Evolutionary conservation across 2,329 filamentous ascomycete genomes (phyloP).

Genomic region (Phialophora tarda): DNA sequence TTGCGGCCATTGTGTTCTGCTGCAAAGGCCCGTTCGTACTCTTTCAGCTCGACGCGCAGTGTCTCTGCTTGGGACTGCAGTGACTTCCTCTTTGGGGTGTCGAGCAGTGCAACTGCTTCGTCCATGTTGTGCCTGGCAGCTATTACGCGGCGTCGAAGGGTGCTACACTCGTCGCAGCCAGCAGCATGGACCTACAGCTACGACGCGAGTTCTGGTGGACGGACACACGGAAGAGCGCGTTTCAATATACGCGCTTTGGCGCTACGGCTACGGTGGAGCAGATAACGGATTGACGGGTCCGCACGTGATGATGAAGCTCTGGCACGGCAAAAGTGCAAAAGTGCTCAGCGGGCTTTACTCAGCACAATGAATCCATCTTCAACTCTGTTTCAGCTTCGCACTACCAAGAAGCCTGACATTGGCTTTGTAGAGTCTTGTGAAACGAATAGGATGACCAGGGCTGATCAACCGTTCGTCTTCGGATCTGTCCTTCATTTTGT

Average conservation of each 20-base stretch:
- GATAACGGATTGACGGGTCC: not conserved
- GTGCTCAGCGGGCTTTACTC: not conserved
- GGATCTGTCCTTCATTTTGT: constrained; percentile 2
- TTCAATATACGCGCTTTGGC: constrained; percentile 15
- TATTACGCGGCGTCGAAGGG: not conserved
- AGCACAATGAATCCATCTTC: not conserved
- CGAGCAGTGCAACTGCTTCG: constrained; percentile 25
- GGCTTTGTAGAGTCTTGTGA: not conserved
- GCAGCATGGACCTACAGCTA: not conserved
- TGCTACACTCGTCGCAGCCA: not conserved
- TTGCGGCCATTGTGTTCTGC: constrained; percentile 52
- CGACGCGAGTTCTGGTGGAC: not conserved
- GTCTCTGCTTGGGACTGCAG: constrained; percentile 41
- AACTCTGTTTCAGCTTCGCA: not conserved
- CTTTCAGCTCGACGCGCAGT: constrained; percentile 53
- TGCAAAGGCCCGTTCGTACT: constrained; percentile 55
- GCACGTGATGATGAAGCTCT: not conserved
- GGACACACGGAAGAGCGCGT: constrained; percentile 11
- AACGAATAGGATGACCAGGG: not conserved
- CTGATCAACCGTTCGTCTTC: not conserved
- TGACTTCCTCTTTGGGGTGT: constrained; percentile 36
- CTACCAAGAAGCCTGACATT: not conserved
- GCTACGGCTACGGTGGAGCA: not conserved
- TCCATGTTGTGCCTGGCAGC: constrained; percentile 17
- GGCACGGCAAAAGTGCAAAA: not conserved